Evolutionary conservation across 2,329 filamentous ascomycete genomes (phyloP), one percentile per base, ranked within the genome.

Genomic region (Ramularia endophylla): DNA sequence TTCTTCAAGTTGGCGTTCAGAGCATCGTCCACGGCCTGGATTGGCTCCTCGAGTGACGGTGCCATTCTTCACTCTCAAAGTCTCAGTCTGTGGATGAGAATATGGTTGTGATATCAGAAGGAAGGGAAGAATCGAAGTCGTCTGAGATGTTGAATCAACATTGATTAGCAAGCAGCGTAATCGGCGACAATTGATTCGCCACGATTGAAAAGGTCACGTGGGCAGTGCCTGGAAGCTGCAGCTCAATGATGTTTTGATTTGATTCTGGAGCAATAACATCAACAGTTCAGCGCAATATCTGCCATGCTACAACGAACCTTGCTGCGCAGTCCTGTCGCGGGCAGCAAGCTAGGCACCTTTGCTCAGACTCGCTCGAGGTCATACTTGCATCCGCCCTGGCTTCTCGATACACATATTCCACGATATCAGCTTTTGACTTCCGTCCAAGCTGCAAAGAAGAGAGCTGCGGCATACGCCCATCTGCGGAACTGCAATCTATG

Each of bases 401-500:
- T 92, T 15, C 74, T 92, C 2, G 76, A 80, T 56, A 75, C 81
- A 58, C 87, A 92, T 62, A 77, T 76, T 9, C 85, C 86, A 1
- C 77, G 81, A 36, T 88, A 88, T 58, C 75, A 82, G 52, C 71
- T 77, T 4, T 71, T 92, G 9, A 79, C 80, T 2, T 77, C 83
- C 1, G 61, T 76, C 3, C 81, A 89, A 39, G 80, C 78, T 3
- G 73, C 84, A 2, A 80, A 79, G 66, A 94, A 94, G 61, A 78
- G 84, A 8, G 82, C 81, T 1, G 66, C 69, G 15, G 85, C 86
- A 2, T 87, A 89, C 55, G 78, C 80, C 1, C 85, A 94, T 59
- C 69, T 94, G 19, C 69, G 75, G 9, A 80, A 87, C 42, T 94
- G 85, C 66, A 94, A 92, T 55, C 72, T 94, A 6, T 94, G 86